Conservation (phyloP, 1,284 basidiomycete species). For the Microstroma glucosiphilum region DNA sequence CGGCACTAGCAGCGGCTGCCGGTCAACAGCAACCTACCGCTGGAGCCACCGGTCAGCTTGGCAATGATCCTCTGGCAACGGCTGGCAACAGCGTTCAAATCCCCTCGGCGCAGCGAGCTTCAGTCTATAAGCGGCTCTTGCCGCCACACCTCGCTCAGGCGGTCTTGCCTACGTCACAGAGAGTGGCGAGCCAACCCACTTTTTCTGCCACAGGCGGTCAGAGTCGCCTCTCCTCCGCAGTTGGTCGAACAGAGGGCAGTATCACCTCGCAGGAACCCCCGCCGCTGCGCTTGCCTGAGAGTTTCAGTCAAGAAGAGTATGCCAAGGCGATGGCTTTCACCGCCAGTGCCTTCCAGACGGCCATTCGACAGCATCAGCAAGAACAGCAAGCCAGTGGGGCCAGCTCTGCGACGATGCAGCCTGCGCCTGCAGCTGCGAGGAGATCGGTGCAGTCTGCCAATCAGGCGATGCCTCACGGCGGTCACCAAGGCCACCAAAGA, state of each 20-base stretch:
- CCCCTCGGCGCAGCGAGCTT: conserved; percentile 59
- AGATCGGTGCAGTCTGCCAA: conserved; percentile 10
- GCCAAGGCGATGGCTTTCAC: conserved; percentile 38
- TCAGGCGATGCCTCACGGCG: conserved; percentile 15
- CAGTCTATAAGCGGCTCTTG: conserved; percentile 66
- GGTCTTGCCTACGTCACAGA: conserved; percentile 29
- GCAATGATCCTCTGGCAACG: conserved; percentile 47
- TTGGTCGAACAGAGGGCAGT: conserved; percentile 12
- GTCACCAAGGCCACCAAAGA: background rate
- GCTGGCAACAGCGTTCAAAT: conserved; percentile 25
- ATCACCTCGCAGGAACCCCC: conserved; percentile 18
- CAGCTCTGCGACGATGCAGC: background rate
- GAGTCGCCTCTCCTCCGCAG: too few species aligned
- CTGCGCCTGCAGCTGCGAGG: background rate
- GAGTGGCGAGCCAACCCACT: conserved; percentile 14
- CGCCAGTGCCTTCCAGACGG: conserved; percentile 36
- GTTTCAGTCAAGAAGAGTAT: conserved; percentile 37
- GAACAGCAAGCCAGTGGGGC: conserved; percentile 10
- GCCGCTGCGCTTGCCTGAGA: conserved; percentile 30
- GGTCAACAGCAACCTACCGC: background rate
- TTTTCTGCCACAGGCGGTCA: conserved; percentile 14
- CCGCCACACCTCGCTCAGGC: conserved; percentile 42
- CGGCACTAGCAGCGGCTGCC: background rate
- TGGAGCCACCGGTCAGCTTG: conserved; percentile 12
- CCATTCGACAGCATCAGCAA: conserved; percentile 21